Percentiles rank a stretch among this genome's conserved stretches.
phyloP scores from a whole-genome alignment of 2,329 filamentous ascomycete genomes.

The Botrytis deweyae region DNA sequence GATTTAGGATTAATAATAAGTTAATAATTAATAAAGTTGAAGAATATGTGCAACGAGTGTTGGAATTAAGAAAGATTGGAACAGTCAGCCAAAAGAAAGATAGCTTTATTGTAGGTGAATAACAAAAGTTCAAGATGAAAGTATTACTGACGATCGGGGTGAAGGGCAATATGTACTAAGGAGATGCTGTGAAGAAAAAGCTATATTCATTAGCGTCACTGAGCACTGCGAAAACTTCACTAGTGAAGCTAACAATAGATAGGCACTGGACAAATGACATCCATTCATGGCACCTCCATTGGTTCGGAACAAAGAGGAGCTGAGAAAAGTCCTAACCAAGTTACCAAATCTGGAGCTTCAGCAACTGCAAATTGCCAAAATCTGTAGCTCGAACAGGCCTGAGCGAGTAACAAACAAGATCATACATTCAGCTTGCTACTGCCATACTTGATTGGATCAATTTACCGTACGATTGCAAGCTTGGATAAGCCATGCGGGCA shows the following conservation, averaged over 20 bases:
- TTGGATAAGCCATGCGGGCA: not conserved
- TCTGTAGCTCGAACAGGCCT: not conserved
- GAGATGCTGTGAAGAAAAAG: not conserved
- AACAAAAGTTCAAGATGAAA: not conserved
- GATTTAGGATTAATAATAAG: not conserved
- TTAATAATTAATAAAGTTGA: not conserved
- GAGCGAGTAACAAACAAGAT: not conserved
- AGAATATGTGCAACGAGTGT: not conserved
- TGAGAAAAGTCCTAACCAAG: not conserved
- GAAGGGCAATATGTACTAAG: slow-evolving; percentile 12
- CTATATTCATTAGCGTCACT: slow-evolving; percentile 1
- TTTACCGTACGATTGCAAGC: not conserved
- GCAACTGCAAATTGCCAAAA: not conserved
- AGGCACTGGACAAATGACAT: not conserved
- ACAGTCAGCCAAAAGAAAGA: slow-evolving; percentile 4
- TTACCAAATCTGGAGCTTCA: slow-evolving; percentile 12
- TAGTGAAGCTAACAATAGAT: not conserved
- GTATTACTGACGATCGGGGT: not conserved
- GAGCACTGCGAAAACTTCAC: not conserved
- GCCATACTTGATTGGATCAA: not conserved
- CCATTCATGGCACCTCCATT: not conserved
- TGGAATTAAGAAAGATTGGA: not conserved
- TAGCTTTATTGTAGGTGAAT: not conserved
- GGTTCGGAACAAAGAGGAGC: slow-evolving; percentile 4
- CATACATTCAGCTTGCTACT: not conserved